Conservation (phyloP, 2,329 filamentous ascomycete species). For the Aspergillus sp. region DNA sequence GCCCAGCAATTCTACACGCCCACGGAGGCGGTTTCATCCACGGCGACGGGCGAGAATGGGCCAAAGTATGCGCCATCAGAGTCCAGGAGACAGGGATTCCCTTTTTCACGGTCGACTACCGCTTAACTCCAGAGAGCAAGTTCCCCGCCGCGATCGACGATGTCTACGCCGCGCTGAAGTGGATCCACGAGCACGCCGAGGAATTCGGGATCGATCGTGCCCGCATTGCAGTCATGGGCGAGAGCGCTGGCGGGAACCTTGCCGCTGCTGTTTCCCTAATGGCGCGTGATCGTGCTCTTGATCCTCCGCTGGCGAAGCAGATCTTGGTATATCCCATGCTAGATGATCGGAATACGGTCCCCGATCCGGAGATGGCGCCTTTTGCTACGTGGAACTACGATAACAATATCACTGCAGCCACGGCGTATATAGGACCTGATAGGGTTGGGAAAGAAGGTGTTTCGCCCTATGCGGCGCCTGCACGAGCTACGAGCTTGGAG, state of each 20-base stretch:
- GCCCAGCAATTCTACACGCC: no score
- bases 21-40: no score
- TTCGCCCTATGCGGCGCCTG: constrained; percentile 6
- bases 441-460: not conserved
- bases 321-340: constrained; percentile 12
- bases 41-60: no score
- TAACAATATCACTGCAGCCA: not conserved
- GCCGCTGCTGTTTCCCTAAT: constrained; percentile 3
- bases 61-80: no score
- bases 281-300: not conserved
- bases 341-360: constrained; percentile 7
- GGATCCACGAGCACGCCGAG: constrained; percentile 19
- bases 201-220: constrained; percentile 18
- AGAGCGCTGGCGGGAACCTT: constrained; percentile 21
- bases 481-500: not conserved
- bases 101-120: constrained; percentile 24
- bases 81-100: not conserved
- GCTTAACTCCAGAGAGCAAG: constrained; percentile 25
- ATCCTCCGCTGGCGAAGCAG: constrained; percentile 6
- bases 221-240: constrained; percentile 18
- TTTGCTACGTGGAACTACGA: not conserved
- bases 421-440: not conserved
- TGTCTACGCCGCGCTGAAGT: constrained; percentile 23
- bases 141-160: constrained; percentile 26
- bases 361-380: not conserved